phyloP scores from a whole-genome alignment of 441 rosid species.

The Arabidopsis lyrata region DNA sequence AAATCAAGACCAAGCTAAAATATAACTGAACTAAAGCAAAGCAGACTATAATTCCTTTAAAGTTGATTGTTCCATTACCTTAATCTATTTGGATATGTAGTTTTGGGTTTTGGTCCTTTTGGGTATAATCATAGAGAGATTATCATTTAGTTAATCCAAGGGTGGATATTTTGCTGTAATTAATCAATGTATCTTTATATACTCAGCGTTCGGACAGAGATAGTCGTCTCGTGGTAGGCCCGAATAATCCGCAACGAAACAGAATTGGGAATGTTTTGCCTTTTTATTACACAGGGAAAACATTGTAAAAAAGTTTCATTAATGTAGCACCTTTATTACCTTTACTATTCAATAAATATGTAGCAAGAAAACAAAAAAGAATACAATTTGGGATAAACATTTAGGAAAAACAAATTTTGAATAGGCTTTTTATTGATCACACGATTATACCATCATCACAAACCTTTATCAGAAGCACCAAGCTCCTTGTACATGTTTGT shows the following conservation, averaged over 20 bases:
- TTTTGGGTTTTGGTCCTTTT: constrained; percentile 5
- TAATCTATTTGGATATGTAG: not conserved
- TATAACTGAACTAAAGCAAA: not conserved
- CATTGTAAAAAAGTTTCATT: not conserved
- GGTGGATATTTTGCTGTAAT: not conserved
- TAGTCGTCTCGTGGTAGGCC: not conserved
- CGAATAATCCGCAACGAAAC: not conserved
- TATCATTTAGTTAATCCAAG: not conserved
- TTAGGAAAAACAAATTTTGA: not conserved
- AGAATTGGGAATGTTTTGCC: constrained; percentile 1
- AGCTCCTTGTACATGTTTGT: constrained; percentile 78
- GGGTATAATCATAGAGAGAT: not conserved
- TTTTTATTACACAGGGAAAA: not conserved
- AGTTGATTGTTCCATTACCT: not conserved
- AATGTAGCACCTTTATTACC: constrained; percentile 34
- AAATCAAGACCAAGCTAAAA: not conserved
- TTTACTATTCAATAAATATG: constrained; percentile 37
- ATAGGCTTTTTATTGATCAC: constrained; percentile 14
- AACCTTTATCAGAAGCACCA: constrained; percentile 57
- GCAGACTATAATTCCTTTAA: not conserved
- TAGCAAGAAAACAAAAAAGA: constrained; percentile 21
- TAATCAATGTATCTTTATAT: not conserved
- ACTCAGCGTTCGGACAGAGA: not conserved
- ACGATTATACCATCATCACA: constrained; percentile 38
- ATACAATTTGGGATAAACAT: constrained; percentile 30